Evolutionary conservation across 768 basidiomycete species (phyloP).

Genomic region (Lentinula detonsa): DNA sequence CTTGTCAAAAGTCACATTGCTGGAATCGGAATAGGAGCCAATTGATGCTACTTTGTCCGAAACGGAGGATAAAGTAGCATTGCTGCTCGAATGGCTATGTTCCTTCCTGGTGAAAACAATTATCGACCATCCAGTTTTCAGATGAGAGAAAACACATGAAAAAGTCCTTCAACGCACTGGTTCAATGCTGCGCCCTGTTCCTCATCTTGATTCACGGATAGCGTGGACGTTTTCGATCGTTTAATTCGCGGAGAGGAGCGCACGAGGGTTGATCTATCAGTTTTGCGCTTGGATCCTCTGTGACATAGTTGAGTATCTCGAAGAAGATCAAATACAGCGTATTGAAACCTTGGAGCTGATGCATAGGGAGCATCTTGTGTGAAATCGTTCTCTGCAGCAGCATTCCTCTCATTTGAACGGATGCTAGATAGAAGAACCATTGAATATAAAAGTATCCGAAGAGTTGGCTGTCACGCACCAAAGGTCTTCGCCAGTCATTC

Average conservation of each 20-base stretch:
- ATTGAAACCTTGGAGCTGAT: neutral
- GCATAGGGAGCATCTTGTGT: neutral
- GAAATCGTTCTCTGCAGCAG: neutral
- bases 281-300: neutral
- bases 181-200: neutral
- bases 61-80: neutral
- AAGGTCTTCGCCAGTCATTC: neutral
- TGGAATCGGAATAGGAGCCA: neutral
- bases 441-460: neutral
- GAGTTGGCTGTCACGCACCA: neutral
- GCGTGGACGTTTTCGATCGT: neutral
- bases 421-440: neutral
- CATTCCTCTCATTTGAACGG: neutral
- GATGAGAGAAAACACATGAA: neutral
- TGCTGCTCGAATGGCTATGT: neutral
- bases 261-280: neutral
- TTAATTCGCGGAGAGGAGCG: constrained; percentile 3
- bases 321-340: neutral
- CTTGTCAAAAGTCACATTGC: neutral
- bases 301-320: neutral
- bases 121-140: neutral
- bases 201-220: neutral
- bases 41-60: neutral
- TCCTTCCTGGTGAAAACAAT: neutral
- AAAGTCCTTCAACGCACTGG: neutral